Evolutionary conservation across 2,329 filamentous ascomycete species (phyloP), one percentile per base, ranked within the genome.

Genomic region (Tothia fuscella): DNA sequence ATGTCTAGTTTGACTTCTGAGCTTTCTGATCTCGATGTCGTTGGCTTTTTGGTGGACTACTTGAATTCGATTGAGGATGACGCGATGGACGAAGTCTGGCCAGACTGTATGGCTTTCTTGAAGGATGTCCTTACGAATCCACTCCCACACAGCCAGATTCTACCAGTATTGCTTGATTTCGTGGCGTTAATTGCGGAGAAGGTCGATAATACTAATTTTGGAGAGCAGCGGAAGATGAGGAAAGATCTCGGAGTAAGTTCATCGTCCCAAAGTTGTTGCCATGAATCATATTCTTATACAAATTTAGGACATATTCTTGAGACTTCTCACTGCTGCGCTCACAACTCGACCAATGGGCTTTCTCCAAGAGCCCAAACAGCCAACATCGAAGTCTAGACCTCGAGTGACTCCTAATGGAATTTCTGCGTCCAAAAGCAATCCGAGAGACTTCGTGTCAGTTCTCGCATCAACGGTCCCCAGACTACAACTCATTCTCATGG

Each of bases 61-160:
- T 81, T 87, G 1, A 76, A 76, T 22, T 91, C 88, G 0, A 69
- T 96, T 10, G 91, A 98, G 54, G 91, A 98, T 53, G 91, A 98
- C 64, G 83, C 91, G 13, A 89, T 95, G 73, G 91, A 98, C 53
- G 91, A 98, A 61, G 94, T 98, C 37, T 98, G 91, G 91, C 72
- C 79, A 30, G 89, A 98, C 56, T 98, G 89, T 58, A 86, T 88
- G 53, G 76, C 81, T 0, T 98, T 98, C 59, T 61, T 96, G 46
- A 82, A 79, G 48, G 93, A 98, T 56, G 74, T 98, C 21, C 70
- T 98, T 21, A 78, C 81, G 19, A 98, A 98, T 54, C 93, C 91
- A 1, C 86, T 98, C 53, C 91, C 91, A 3, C 89, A 98, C 62
- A 74, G 91, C 43, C 88, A 95, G 55, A 89, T 88, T 6, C 63